phyloP scores from a whole-genome alignment of 768 basidiomycete species.

The Fibroporia radiculosa region DNA sequence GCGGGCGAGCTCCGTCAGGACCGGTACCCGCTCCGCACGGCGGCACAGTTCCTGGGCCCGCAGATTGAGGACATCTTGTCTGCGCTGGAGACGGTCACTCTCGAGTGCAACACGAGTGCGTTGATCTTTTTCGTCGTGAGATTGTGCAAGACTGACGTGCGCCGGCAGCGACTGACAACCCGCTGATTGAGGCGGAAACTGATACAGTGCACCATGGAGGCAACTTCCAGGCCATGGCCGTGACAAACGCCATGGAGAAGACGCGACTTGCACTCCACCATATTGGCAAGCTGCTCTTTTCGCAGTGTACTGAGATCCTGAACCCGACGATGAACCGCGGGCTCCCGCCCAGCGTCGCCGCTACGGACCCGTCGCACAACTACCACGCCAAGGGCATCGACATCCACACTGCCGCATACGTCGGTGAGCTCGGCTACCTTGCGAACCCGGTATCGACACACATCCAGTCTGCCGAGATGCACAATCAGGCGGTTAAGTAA shows the following conservation, averaged over 20 bases:
- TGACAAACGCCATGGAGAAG: conserved; percentile 85
- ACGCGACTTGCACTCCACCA: conserved; percentile 52
- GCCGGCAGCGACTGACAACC: conserved; percentile 76
- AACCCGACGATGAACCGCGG: conserved; percentile 83
- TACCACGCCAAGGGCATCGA: conserved; percentile 84
- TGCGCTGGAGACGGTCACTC: conserved; percentile 54
- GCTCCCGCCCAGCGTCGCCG: conserved; percentile 71
- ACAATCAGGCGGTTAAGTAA: conserved; percentile 87
- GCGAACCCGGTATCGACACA: conserved; percentile 82
- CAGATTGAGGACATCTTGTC: conserved; percentile 73
- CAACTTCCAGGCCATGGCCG: conserved; percentile 85
- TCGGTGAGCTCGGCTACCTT: conserved; percentile 72
- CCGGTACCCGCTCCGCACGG: conserved; percentile 65
- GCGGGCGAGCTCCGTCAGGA: conserved; percentile 73
- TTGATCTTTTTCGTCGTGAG: conserved; percentile 12
- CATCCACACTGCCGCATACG: conserved; percentile 77
- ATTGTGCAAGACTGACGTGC: no score
- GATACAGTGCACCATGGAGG: conserved; percentile 73
- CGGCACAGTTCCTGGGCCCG: conserved; percentile 82
- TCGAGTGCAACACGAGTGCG: conserved; percentile 80
- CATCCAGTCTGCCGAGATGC: conserved; percentile 85
- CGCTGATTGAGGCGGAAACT: conserved; percentile 63
- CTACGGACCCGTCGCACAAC: conserved; percentile 73
- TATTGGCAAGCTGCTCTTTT: conserved; percentile 43
- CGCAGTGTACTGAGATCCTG: conserved; percentile 59